Evolutionary conservation across 75 land plant genomes (phyloP).

Genomic region (Cunninghamia lanceolata): DNA sequence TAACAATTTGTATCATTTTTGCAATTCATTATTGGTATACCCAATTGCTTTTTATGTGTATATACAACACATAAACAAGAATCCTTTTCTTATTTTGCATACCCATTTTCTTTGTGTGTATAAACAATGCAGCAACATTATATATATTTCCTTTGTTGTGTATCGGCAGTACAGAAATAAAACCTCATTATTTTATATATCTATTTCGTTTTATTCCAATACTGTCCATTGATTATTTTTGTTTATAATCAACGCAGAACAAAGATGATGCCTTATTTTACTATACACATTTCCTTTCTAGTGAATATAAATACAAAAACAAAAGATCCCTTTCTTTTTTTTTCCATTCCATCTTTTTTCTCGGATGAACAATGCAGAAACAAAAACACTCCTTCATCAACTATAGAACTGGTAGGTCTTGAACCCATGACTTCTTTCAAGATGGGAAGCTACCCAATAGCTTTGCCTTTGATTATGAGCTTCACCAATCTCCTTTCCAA

Average conservation of each 20-base stretch:
- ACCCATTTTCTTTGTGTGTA: not conserved
- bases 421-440: not conserved
- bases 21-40: not conserved
- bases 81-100: not conserved
- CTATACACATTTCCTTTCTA: not conserved
- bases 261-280: not conserved
- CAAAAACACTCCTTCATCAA: not conserved
- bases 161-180: not conserved
- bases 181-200: not conserved
- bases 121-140: not conserved
- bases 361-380: not conserved
- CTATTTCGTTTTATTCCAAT: not conserved
- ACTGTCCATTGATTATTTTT: no score
- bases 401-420: not conserved
- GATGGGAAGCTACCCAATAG: not conserved
- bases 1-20: not conserved
- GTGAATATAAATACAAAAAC: not conserved
- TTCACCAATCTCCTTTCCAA: not conserved
- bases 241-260: not conserved
- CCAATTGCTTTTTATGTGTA: slow-evolving; percentile 2
- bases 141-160: not conserved
- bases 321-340: no score
- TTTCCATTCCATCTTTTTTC: not conserved
- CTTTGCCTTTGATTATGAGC: not conserved
- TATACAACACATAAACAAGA: not conserved